Evolutionary conservation across 192 early-diverging fungal genomes (phyloP).

Genomic region (Podila epigama): DNA sequence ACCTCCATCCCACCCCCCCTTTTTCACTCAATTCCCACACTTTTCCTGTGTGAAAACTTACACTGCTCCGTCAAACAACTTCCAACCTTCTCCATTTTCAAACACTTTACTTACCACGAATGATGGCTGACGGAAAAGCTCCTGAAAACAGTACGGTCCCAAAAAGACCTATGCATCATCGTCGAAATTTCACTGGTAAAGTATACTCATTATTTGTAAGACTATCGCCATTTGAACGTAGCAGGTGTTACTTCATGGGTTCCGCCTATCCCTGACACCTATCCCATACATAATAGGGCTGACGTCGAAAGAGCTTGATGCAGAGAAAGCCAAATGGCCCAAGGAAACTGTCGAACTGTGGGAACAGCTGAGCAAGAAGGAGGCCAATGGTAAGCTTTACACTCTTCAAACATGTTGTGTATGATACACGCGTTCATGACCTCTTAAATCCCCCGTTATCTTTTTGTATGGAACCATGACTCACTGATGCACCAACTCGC

Average conservation of each 20-base stretch:
- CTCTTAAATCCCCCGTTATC: too few species aligned
- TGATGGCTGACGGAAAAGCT: slow-evolving; percentile 33
- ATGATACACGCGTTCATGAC: too few species aligned
- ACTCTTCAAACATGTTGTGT: too few species aligned
- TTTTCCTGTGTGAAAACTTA: background rate
- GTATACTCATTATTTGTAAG: background rate
- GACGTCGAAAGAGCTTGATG: slow-evolving; percentile 45
- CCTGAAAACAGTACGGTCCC: slow-evolving; percentile 28
- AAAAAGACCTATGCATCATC: slow-evolving; percentile 49
- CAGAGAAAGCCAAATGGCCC: slow-evolving; percentile 44
- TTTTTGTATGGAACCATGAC: background rate
- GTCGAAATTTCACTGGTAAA: slow-evolving; percentile 46
- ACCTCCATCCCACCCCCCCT: background rate
- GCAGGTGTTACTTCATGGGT: too few species aligned
- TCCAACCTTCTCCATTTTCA: background rate
- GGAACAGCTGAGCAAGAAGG: slow-evolving; percentile 42
- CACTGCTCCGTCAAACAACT: too few species aligned
- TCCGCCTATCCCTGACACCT: background rate
- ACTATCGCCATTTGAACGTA: background rate
- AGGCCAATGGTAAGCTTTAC: slow-evolving; percentile 43
- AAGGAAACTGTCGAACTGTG: slow-evolving; percentile 48
- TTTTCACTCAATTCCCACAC: background rate
- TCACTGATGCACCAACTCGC: background rate
- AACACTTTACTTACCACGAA: background rate
- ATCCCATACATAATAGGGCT: slow-evolving; percentile 3